Percentiles rank a stretch among this genome's conserved stretches.
These are phyloP conservation scores for Fusarium buharicum DNA, from an alignment of 2,329 filamentous ascomycete species.

Conservation along the genomic window DNA sequence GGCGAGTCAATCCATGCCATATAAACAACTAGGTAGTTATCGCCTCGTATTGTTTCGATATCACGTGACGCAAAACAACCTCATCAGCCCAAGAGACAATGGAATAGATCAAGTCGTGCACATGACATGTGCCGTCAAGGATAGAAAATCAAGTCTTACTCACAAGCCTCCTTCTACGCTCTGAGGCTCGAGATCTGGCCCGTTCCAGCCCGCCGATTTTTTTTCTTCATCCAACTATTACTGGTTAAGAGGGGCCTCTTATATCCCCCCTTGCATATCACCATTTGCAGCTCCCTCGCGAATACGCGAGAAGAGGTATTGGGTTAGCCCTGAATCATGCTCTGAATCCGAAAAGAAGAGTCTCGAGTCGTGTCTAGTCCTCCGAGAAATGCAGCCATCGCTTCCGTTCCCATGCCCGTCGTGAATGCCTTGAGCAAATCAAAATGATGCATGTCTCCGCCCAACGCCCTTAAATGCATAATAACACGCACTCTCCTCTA, in stretches of 20 bases:
- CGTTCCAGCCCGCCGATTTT: neutral
- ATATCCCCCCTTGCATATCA: conserved; percentile 27
- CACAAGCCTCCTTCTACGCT: conserved; percentile 2
- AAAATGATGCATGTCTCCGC: conserved; percentile 9
- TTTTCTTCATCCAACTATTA: conserved; percentile 9
- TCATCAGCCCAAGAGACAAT: neutral
- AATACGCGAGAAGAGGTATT: conserved; percentile 6
- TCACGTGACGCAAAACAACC: conserved; percentile 29
- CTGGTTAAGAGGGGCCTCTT: conserved; percentile 1
- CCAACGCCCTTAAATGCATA: conserved; percentile 40
- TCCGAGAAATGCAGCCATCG: neutral
- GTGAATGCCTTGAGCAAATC: conserved; percentile 10
- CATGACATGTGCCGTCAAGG: neutral
- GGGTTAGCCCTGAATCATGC: conserved; percentile 4
- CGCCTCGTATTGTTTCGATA: conserved; percentile 5
- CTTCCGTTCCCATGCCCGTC: neutral
- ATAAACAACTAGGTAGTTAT: conserved; percentile 10
- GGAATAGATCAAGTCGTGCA: conserved; percentile 13
- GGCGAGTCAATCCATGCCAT: conserved; percentile 18
- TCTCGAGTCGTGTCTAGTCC: neutral
- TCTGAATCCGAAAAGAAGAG: neutral
- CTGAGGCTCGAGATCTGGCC: neutral
- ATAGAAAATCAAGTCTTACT: neutral
- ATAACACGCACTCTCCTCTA: conserved; percentile 19
- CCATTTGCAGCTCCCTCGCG: conserved; percentile 4